These are phyloP conservation scores for Antitrichia curtipendula DNA, from an alignment of 225 moss, liverwort and hornwort genomes.

Conservation along the genomic window DNA sequence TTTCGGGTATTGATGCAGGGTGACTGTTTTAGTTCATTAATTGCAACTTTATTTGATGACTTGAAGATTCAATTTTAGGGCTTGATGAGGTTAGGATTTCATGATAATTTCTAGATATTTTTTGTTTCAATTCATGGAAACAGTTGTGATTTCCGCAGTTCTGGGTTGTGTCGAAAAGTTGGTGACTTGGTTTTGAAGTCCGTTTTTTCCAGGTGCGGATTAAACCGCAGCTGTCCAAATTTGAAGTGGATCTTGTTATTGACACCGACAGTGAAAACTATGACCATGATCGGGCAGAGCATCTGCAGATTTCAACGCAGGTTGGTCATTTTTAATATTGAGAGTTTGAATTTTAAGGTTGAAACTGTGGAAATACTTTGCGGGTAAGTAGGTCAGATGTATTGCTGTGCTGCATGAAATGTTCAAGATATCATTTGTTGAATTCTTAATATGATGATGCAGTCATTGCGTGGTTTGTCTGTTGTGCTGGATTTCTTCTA, in stretches of 20 bases:
- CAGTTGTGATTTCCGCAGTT: neutral
- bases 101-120: neutral
- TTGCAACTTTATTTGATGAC: neutral
- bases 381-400: neutral
- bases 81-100: neutral
- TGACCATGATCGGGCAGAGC: constrained; percentile 49
- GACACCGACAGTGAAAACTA: constrained; percentile 70
- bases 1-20: neutral
- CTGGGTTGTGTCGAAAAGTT: neutral
- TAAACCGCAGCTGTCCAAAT: constrained; percentile 71
- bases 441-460: neutral
- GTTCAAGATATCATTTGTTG: neutral
- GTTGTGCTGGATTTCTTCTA: neutral
- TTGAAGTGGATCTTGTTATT: constrained; percentile 86
- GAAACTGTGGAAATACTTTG: neutral
- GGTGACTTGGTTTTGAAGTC: neutral
- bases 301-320: constrained; percentile 76
- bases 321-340: constrained; percentile 8
- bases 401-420: neutral
- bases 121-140: neutral
- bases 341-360: neutral
- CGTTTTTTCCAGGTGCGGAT: constrained; percentile 56
- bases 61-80: neutral
- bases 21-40: neutral
- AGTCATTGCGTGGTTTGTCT: neutral